Conservation (phyloP, 2,329 filamentous ascomycete genomes). For the Thielaviopsis populi region DNA sequence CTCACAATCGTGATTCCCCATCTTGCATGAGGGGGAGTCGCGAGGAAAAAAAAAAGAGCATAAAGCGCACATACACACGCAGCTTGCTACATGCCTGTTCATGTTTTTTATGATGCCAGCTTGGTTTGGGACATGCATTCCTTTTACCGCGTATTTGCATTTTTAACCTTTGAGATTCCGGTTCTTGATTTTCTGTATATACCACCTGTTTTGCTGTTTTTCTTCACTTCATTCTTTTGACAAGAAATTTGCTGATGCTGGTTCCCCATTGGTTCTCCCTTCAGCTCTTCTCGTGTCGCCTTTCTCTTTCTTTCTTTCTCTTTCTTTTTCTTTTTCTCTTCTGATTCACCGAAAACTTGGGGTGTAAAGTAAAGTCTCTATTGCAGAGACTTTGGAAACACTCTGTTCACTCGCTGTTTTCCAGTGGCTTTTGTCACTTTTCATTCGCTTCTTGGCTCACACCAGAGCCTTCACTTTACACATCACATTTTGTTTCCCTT, state of each 20-base stretch:
- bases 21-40: not conserved
- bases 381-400: not conserved
- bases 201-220: not conserved
- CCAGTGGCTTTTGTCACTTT: not conserved
- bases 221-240: constrained; percentile 17
- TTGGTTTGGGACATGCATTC: not conserved
- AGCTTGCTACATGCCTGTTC: not conserved
- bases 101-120: not conserved
- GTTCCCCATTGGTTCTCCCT: not conserved
- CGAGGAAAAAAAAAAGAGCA: not conserved
- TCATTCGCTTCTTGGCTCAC: constrained; percentile 1
- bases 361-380: not conserved
- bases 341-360: not conserved
- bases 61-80: not conserved
- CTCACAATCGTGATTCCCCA: not conserved
- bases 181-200: constrained; percentile 21
- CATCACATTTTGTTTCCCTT: not conserved
- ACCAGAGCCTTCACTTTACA: not conserved
- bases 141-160: not conserved
- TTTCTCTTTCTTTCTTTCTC: not conserved
- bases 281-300: not conserved
- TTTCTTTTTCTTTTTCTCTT: constrained; percentile 2
- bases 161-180: constrained; percentile 2
- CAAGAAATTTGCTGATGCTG: not conserved
- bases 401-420: not conserved